Evolutionary conservation across 495 filamentous ascomycete species (phyloP).

Genomic region (Podospora bellae-mahoneyi): DNA sequence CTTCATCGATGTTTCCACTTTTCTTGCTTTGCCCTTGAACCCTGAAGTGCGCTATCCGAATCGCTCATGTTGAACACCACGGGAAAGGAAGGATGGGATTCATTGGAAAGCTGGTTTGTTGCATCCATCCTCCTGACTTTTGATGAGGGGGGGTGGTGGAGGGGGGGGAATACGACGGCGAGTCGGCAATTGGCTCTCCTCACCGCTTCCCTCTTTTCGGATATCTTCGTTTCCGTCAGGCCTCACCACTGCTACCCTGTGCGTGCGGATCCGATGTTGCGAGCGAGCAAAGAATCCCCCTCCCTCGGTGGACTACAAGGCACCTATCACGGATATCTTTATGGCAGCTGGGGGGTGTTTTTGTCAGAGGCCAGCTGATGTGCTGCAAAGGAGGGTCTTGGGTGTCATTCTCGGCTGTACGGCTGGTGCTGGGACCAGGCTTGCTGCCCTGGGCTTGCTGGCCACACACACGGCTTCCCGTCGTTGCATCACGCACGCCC

Average conservation of each 20-base stretch:
- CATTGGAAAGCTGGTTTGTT: too few species aligned
- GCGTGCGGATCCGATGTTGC: background rate
- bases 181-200: background rate
- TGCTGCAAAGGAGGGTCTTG: constrained; percentile 1
- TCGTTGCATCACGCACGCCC: background rate
- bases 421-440: background rate
- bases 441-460: background rate
- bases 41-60: background rate
- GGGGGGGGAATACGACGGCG: background rate
- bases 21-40: background rate
- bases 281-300: background rate
- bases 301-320: background rate
- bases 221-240: background rate
- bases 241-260: background rate
- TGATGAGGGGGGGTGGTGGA: too few species aligned
- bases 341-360: background rate
- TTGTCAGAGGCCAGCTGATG: background rate
- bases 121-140: too few species aligned
- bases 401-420: constrained; percentile 1
- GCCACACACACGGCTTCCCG: background rate
- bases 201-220: background rate
- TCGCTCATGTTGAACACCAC: background rate
- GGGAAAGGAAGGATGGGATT: too few species aligned
- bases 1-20: background rate
- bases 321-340: background rate